These are phyloP conservation scores for Pythium graminicola DNA, from an alignment of 352 stramenopile genomes.

Conservation along the genomic window DNA sequence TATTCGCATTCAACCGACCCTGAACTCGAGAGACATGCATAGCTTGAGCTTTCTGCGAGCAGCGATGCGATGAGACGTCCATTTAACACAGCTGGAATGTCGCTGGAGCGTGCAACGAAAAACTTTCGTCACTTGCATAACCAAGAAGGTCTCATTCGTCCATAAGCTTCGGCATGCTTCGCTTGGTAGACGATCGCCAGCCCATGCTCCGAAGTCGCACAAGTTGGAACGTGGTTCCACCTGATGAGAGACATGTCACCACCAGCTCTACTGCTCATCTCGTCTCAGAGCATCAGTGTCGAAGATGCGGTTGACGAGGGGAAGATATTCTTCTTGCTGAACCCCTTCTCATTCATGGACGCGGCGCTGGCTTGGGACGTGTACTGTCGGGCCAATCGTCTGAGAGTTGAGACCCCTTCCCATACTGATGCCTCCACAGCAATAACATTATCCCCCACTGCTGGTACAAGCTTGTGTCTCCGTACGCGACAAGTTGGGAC, in stretches of 20 bases:
- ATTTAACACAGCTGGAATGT: neutral
- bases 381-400: neutral
- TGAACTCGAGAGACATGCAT: too few relatives aligned
- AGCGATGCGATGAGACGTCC: too few relatives aligned
- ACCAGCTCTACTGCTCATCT: conserved; percentile 1
- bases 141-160: neutral
- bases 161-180: conserved; percentile 4
- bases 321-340: neutral
- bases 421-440: neutral
- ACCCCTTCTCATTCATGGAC: conserved; percentile 1
- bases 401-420: neutral
- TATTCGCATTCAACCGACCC: too few relatives aligned
- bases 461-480: neutral
- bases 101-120: neutral
- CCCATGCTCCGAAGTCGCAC: too few relatives aligned
- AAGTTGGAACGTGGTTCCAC: too few relatives aligned
- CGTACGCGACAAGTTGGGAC: conserved; percentile 17
- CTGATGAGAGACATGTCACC: too few relatives aligned
- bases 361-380: neutral
- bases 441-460: neutral
- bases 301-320: conserved; percentile 7
- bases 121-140: neutral
- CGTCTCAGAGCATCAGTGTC: neutral
- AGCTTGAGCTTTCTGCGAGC: too few relatives aligned
- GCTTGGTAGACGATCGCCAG: neutral